Evolutionary conservation across 202 grass and related monocot species (phyloP), one percentile per base, ranked within the genome.

Genomic region (Setaria viridis): DNA sequence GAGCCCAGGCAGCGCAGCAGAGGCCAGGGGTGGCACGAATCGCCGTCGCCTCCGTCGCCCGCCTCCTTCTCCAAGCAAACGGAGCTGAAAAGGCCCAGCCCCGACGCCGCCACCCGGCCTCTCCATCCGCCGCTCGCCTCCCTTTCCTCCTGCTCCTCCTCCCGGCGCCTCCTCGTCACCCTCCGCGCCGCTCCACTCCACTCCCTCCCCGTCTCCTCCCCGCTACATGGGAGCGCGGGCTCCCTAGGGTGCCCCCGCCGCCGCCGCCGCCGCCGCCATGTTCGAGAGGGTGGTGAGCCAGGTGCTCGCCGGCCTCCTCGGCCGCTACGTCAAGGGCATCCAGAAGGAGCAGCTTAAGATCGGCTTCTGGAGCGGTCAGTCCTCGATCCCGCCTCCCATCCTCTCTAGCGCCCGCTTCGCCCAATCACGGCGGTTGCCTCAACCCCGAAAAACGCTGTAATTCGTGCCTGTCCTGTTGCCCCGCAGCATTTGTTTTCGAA

Each of bases 331-430:
- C 68, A 95, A 93, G 85, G 93, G 93, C 84, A 95, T 99, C 86
- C 93, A 95, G 86, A 98, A 98, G 81, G 88, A 98, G 76, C 95
- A 99, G 84, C 96, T 99, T 68, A 99, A 92, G 84, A 99, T 99
- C 80, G 91, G 88, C 75, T 94, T 95, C 78, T 98, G 95, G 93
- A 95, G 95, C 64, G 93, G 96, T 99, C 72, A 72, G 87, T 37
- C 80, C 65, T 81, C 76, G 21, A 78, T 69, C 83, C 62, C 72
- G 15, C 47, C 76, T 41, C 79, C 45, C 17, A 10, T 11, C 51
- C 48, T 33, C 62, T 70, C 51, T 54, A 19, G 65, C n/a, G 54
- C 66, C 58, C 12, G 13, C 58, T n/a, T 72, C 21, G 32, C 55
- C 49, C 70, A 84, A 58, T 81, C 68, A 72, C 54, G 66, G 77